Evolutionary conservation across 208 protist species (phyloP), one percentile per base, ranked within the genome.

Genomic region (Wallacemonas rigidus): DNA sequence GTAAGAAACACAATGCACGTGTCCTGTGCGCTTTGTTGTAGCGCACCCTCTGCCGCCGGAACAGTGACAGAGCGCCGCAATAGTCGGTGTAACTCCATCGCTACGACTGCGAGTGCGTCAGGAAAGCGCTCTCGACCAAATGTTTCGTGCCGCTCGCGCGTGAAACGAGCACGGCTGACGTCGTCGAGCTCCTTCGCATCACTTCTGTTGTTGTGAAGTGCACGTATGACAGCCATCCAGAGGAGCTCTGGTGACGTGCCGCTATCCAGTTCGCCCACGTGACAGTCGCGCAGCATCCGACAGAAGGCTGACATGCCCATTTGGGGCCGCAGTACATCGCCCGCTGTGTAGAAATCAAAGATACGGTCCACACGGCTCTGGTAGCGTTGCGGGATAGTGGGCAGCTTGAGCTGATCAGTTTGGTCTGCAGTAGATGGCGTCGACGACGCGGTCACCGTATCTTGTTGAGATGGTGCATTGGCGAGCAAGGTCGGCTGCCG

Each of bases 191-290:
- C 26, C 26, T 26, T 26, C 26, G 26, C 26, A 26, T 26, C 26
- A 26, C 26, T 26, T 26, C 26, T 26, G 26, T 39, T 45, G 39
- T 35, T 40, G 41, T 76, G 69, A 5, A 91, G 58, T 26, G 63
- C 69, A 14, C 85, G 80, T 60, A 91, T 65, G 15, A 84, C 80
- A 8, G 70, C 71, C 79, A 93, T 93, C 88, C 85, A 91, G 14
- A 93, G 57, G 44, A 91, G 61, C 67, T 91, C 83, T 3, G 85
- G 70, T 15, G 82, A 78, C 39, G 75, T 77, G 17, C 80, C 69
- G 36, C 71, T 73, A 47, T 65, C 53, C 53, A 57, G 5, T 15
- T 55, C 69, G 60, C 75, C 77, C 2, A 91, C 61, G 11, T 67
- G 61, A 60, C 75, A 81, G 65, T 93, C 85, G 56, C 75, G 79